Evolutionary conservation across 176 grass and related monocot species (phyloP).

Genomic region (Oryza meridionalis): DNA sequence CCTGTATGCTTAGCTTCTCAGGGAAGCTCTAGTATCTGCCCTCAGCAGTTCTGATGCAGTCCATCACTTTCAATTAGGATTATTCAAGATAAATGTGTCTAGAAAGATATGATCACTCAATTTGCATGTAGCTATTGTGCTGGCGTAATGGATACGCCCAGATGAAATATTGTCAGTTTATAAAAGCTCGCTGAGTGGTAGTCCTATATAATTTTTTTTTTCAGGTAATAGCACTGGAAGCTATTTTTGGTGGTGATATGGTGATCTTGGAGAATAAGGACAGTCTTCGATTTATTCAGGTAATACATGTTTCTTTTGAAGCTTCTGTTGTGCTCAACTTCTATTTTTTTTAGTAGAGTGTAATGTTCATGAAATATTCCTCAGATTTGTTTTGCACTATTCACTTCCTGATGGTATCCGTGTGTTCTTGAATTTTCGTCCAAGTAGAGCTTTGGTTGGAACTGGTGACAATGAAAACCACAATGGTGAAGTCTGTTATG

Average conservation of each 20-base stretch:
- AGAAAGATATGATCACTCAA: background rate
- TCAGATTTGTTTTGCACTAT: slow-evolving; percentile 47
- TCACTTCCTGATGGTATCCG: slow-evolving; percentile 43
- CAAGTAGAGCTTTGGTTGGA: slow-evolving; percentile 35
- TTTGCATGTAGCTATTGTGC: background rate
- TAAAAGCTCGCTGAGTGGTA: background rate
- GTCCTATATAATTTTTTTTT: slow-evolving; percentile 18
- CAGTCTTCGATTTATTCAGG: slow-evolving; percentile 55
- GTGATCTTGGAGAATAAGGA: slow-evolving; percentile 44
- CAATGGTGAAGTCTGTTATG: slow-evolving; percentile 46
- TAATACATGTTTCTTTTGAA: slow-evolving; percentile 27
- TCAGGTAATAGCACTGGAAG: slow-evolving; percentile 62
- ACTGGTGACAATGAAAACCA: slow-evolving; percentile 29
- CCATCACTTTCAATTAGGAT: background rate
- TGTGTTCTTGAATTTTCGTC: slow-evolving; percentile 45
- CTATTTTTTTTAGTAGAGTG: background rate
- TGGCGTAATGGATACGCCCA: background rate
- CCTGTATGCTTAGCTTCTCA: background rate
- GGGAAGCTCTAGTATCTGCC: too few relatives aligned
- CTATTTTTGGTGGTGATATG: slow-evolving; percentile 65
- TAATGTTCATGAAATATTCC: background rate
- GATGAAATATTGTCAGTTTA: background rate
- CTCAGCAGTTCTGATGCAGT: too few relatives aligned
- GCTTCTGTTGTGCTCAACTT: background rate
- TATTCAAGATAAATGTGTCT: too few relatives aligned